phyloP scores from a whole-genome alignment of 1,139 yeast genomes.

The Fermentozyma sake region DNA sequence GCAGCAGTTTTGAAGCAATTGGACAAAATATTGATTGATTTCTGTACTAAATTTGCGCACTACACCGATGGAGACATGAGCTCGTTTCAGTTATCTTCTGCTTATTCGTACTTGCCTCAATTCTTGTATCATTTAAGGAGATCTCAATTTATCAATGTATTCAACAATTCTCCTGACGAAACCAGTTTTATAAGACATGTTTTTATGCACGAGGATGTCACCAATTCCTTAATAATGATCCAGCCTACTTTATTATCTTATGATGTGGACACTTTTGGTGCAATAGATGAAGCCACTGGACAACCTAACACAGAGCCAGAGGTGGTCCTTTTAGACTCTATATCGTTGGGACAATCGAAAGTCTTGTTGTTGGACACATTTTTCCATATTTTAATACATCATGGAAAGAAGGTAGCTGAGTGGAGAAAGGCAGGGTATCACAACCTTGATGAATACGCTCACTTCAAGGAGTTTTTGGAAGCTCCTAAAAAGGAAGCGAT shows the following conservation, averaged over 20 bases:
- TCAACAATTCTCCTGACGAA: slow-evolving; percentile 79
- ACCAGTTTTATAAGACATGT: slow-evolving; percentile 66
- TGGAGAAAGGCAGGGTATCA: slow-evolving; percentile 72
- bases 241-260: slow-evolving; percentile 70
- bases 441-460: slow-evolving; percentile 58
- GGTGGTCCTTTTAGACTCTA: slow-evolving; percentile 67
- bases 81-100: slow-evolving; percentile 73
- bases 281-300: slow-evolving; percentile 40
- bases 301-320: slow-evolving; percentile 32
- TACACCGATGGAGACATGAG: slow-evolving; percentile 72
- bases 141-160: slow-evolving; percentile 64
- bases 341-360: slow-evolving; percentile 57
- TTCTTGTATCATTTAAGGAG: slow-evolving; percentile 70
- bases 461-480: slow-evolving; percentile 56
- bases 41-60: slow-evolving; percentile 86
- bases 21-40: slow-evolving; percentile 77
- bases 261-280: slow-evolving; percentile 50
- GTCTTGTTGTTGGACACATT: slow-evolving; percentile 68
- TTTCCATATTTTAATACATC: slow-evolving; percentile 67
- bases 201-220: slow-evolving; percentile 62
- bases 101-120: slow-evolving; percentile 75
- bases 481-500: slow-evolving; percentile 69
- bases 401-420: slow-evolving; percentile 63
- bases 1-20: slow-evolving; percentile 65
- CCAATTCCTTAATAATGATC: slow-evolving; percentile 65